phyloP scores from a whole-genome alignment of 2,329 filamentous ascomycete genomes.

The Diplodia mutila region DNA sequence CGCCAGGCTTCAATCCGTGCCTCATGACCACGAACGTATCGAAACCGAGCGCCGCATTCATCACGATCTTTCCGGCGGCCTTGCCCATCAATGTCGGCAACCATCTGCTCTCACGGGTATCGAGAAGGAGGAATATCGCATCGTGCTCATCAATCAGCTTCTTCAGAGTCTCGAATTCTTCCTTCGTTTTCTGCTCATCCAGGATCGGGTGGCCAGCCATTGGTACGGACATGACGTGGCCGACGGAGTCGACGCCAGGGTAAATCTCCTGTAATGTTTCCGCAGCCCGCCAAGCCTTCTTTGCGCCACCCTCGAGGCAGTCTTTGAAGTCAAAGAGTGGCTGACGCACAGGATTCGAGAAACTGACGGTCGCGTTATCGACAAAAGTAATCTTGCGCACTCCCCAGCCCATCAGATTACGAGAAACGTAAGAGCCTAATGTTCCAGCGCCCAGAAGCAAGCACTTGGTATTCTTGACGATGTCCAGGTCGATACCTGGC shows the following conservation, averaged over 20 bases:
- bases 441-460: slow-evolving; percentile 91
- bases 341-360: slow-evolving; percentile 94
- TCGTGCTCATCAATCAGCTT: slow-evolving; percentile 82
- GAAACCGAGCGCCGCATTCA: slow-evolving; percentile 95
- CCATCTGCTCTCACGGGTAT: slow-evolving; percentile 93
- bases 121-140: slow-evolving; percentile 94
- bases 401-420: slow-evolving; percentile 93
- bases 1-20: slow-evolving; percentile 68
- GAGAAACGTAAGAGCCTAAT: slow-evolving; percentile 88
- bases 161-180: slow-evolving; percentile 76
- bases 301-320: slow-evolving; percentile 80
- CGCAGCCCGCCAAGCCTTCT: slow-evolving; percentile 81
- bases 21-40: slow-evolving; percentile 98
- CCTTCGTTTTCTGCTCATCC: slow-evolving; percentile 69
- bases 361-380: slow-evolving; percentile 90
- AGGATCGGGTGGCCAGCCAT: slow-evolving; percentile 92
- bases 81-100: slow-evolving; percentile 96
- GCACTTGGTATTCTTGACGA: slow-evolving; percentile 87
- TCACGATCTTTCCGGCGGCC: slow-evolving; percentile 86
- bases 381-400: slow-evolving; percentile 94
- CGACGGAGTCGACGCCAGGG: slow-evolving; percentile 81
- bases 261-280: slow-evolving; percentile 84
- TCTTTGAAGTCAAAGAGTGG: slow-evolving; percentile 90
- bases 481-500: slow-evolving; percentile 82
- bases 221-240: slow-evolving; percentile 82